Evolutionary conservation across 2,329 filamentous ascomycete genomes (phyloP).

Genomic region (Xylariaceae sp.): DNA sequence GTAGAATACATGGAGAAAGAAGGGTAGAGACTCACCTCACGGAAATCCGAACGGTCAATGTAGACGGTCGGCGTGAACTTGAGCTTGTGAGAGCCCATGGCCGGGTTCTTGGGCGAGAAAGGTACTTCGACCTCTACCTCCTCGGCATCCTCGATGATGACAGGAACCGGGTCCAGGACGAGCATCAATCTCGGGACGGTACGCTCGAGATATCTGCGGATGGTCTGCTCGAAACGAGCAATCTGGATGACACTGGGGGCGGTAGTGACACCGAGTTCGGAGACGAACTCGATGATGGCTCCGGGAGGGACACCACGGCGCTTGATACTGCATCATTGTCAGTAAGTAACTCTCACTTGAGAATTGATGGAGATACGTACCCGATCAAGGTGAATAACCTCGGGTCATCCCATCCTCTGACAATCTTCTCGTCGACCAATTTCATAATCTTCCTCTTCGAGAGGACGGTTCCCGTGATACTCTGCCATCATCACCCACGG

Average conservation of each 20-base stretch:
- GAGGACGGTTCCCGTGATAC: slow-evolving; percentile 77
- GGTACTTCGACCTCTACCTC: slow-evolving; percentile 67
- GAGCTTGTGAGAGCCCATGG: slow-evolving; percentile 56
- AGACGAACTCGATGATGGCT: slow-evolving; percentile 83
- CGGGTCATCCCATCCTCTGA: slow-evolving; percentile 87
- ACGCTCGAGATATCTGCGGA: slow-evolving; percentile 80
- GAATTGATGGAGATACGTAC: neutral
- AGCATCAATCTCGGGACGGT: slow-evolving; percentile 87
- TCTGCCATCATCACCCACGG: slow-evolving; percentile 32
- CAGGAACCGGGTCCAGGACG: slow-evolving; percentile 76
- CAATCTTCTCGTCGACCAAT: slow-evolving; percentile 70
- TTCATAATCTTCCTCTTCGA: slow-evolving; percentile 80
- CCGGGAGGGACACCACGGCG: slow-evolving; percentile 82
- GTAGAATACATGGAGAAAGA: too few relatives aligned
- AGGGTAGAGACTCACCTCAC: slow-evolving; percentile 52
- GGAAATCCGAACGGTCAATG: slow-evolving; percentile 77
- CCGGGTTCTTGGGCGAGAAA: slow-evolving; percentile 76
- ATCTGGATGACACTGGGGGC: slow-evolving; percentile 74
- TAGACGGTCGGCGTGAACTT: slow-evolving; percentile 73
- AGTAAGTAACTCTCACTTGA: slow-evolving; percentile 35
- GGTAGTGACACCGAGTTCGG: slow-evolving; percentile 87
- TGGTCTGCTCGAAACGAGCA: slow-evolving; percentile 74
- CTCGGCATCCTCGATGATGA: slow-evolving; percentile 73
- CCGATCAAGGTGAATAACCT: slow-evolving; percentile 55
- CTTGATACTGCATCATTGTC: slow-evolving; percentile 52